phyloP scores from a whole-genome alignment of 163 green algal genomes.

The Chlamydomonas reinhardtii region DNA sequence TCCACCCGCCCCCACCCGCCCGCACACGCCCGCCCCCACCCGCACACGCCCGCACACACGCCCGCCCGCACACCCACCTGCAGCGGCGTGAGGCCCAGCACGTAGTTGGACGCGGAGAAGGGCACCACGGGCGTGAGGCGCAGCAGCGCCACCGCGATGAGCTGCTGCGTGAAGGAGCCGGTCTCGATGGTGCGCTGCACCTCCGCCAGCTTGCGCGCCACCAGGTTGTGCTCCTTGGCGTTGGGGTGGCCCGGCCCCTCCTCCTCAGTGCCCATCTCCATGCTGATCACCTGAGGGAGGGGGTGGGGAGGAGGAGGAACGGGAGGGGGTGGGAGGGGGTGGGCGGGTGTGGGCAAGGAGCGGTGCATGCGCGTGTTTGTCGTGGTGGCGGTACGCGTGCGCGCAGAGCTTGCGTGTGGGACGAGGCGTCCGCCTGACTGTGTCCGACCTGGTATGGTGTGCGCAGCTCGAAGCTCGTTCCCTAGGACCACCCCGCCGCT shows the following conservation, averaged over 20 bases:
- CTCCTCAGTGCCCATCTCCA: slow-evolving; percentile 64
- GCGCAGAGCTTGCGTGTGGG: no score
- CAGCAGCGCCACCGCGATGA: slow-evolving; percentile 81
- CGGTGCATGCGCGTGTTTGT: no score
- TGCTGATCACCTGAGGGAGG: slow-evolving; percentile 66
- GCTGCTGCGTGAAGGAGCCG: slow-evolving; percentile 81
- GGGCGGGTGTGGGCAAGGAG: background rate
- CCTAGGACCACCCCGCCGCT: no score
- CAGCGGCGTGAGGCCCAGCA: slow-evolving; percentile 87
- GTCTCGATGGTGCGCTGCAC: slow-evolving; percentile 75
- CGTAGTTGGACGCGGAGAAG: slow-evolving; percentile 88
- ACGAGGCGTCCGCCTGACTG: no score
- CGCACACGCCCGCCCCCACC: no score
- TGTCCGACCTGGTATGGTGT: no score
- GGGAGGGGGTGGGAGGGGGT: background rate
- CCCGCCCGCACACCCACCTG: background rate
- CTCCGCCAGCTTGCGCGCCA: slow-evolving; percentile 61
- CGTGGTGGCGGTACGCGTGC: no score
- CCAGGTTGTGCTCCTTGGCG: slow-evolving; percentile 1
- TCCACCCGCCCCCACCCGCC: no score
- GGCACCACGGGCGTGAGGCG: slow-evolving; percentile 83
- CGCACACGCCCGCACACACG: no score
- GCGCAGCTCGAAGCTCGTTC: no score
- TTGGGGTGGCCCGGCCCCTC: slow-evolving; percentile 20
- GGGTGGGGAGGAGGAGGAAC: no score